Conservation (phyloP, 1,139 yeast species). For the Yamadazyma diddensiae region DNA sequence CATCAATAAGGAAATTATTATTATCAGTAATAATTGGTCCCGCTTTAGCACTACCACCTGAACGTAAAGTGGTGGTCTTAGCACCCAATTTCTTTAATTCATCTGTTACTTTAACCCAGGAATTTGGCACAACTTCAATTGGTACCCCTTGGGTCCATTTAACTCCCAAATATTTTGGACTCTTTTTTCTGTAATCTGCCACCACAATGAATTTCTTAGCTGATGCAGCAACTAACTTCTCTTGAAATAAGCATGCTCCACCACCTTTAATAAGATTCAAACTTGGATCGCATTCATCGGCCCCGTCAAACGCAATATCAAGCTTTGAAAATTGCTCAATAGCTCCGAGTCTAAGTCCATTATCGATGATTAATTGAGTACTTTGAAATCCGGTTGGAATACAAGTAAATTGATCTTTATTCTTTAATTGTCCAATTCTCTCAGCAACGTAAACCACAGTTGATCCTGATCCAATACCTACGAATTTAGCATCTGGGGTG, state of each 20-base stretch:
- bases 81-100: conserved; percentile 71
- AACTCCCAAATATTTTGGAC: conserved; percentile 62
- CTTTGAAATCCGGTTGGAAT: conserved; percentile 98
- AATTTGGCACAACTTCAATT: conserved; percentile 88
- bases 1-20: conserved; percentile 89
- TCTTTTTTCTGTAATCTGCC: conserved; percentile 87
- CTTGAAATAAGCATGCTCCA: conserved; percentile 97
- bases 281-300: conserved; percentile 84
- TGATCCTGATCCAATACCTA: conserved; percentile 96
- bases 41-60: conserved; percentile 90
- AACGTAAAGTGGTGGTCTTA: conserved; percentile 61
- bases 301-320: conserved; percentile 97
- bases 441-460: conserved; percentile 97
- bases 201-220: conserved; percentile 79
- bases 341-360: conserved; percentile 74
- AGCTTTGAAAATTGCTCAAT: conserved; percentile 78
- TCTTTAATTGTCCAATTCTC: conserved; percentile 70
- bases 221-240: conserved; percentile 85
- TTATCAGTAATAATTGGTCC: conserved; percentile 99
- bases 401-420: conserved; percentile 64
- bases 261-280: conserved; percentile 96
- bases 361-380: conserved; percentile 76
- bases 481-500: conserved; percentile 63
- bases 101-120: conserved; percentile 71
- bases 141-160: conserved; percentile 93